phyloP scores from a whole-genome alignment of 1,139 yeast species.

The Suhomyces chickasaworum region DNA sequence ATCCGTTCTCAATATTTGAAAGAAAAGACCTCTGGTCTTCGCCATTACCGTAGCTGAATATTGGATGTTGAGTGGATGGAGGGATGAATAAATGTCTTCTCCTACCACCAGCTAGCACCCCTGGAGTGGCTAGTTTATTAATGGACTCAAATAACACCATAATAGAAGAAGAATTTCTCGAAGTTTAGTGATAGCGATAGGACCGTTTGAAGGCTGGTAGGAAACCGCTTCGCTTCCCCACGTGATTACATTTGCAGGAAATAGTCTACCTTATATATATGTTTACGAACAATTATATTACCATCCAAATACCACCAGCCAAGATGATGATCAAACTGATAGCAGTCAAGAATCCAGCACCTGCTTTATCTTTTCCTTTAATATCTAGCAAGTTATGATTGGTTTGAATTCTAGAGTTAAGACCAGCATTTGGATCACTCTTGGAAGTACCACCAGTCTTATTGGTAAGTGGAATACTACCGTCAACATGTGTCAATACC shows the following conservation, averaged over 20 bases:
- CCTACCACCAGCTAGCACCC: conserved; percentile 41
- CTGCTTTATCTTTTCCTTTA: conserved; percentile 45
- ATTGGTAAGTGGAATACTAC: conserved; percentile 61
- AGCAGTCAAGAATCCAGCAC: conserved; percentile 52
- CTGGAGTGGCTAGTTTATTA: conserved; percentile 46
- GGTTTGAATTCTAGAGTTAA: conserved; percentile 22
- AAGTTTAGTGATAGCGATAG: not conserved
- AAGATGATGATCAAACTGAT: conserved; percentile 38
- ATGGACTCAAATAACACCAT: conserved; percentile 49
- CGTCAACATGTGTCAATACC: conserved; percentile 37
- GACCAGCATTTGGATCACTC: conserved; percentile 52
- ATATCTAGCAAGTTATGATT: conserved; percentile 41
- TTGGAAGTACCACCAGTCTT: conserved; percentile 60
- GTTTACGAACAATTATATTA: conserved; percentile 27
- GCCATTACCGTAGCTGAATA: conserved; percentile 62
- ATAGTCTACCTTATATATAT: not conserved
- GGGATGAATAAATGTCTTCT: conserved; percentile 59
- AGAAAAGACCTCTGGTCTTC: conserved; percentile 69
- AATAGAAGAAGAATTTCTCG: not conserved
- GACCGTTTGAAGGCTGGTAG: not conserved
- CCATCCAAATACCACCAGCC: conserved; percentile 51
- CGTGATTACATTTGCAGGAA: not conserved
- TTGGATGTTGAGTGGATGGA: conserved; percentile 68
- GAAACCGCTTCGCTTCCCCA: not conserved
- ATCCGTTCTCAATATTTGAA: conserved; percentile 42